Base-by-base conservation (phyloP, 768 basidiomycete genomes). In the Leccinum imitatum region DNA sequence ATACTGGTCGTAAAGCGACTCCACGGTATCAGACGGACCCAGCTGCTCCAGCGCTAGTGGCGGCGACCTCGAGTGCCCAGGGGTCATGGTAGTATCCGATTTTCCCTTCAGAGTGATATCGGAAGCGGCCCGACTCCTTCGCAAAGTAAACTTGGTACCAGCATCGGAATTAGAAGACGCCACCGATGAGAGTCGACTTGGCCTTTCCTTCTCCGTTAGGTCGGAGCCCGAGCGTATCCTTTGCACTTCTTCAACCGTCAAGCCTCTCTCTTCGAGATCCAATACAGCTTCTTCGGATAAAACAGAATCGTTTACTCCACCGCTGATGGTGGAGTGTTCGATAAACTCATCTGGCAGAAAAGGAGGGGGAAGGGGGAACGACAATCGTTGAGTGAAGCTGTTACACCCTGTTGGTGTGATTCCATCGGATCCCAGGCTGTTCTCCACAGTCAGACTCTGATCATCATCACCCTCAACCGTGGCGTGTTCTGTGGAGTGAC, bases 101-200 rank as follows among this genome's bases (percentile, higher is more conserved):
- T 21, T 56, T n/a, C 61, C 64, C 59, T 65, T 75, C 51, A 73
- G 65, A 47, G 73, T 73, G 41, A 67, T 63, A 50, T 75, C 73
- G 15, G 74, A 75, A 19, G 59, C 65, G 7, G 74, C 73, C 39
- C 69, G 74, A 61, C 48, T 56, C 55, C 74, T 62, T 61, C 62
- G 65, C 15, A 44, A 50, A 17, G 59, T 51, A 46, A 62, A 58
- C 11, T 59, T 21, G 44, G 0, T 46, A 10, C 44, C 50, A 30
- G 17, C 17, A 13, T 27, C 17, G 14, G 50, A 15, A 33, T 52
- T 23, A 14, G 31, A 21, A 41, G 56, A 50, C 21, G 21, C 50
- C n/a, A 52, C 39, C 4, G 44, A 27, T 35, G 62, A 58, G 14
- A 65, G 51, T 14, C 53, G 50, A 30, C 47, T 56, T 50, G 57